phyloP scores from a whole-genome alignment of 257 asterid genomes.

The Marsdenia floribunda region DNA sequence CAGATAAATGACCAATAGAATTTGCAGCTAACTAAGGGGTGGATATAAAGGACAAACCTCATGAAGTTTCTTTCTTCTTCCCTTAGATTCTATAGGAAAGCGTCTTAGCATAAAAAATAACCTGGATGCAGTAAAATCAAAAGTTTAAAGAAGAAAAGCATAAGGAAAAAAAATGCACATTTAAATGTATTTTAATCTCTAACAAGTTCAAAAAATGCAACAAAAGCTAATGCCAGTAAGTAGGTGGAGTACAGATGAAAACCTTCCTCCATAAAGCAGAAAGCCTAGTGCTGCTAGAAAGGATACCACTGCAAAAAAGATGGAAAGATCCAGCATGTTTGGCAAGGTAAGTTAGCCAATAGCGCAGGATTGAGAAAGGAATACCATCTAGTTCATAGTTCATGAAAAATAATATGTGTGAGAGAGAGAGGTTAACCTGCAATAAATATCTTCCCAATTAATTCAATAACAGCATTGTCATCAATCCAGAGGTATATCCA shows the following conservation, averaged over 20 bases:
- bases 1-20: not conserved
- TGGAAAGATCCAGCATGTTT: constrained; percentile 25
- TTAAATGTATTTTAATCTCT: not conserved
- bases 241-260: constrained; percentile 15
- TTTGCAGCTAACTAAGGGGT: not conserved
- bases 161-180: not conserved
- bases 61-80: constrained; percentile 89
- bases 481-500: constrained; percentile 79
- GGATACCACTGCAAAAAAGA: constrained; percentile 68
- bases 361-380: constrained; percentile 5
- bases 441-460: constrained; percentile 76
- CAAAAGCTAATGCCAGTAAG: constrained; percentile 9
- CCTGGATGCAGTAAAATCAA: constrained; percentile 34
- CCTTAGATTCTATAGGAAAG: constrained; percentile 93
- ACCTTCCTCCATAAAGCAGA: constrained; percentile 96
- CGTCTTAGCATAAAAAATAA: constrained; percentile 84
- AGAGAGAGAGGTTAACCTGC: constrained; percentile 51
- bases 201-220: not conserved
- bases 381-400: constrained; percentile 8
- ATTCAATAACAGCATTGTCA: constrained; percentile 57
- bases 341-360: constrained; percentile 13
- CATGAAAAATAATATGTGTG: constrained; percentile 1
- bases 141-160: not conserved
- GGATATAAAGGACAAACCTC: constrained; percentile 50
- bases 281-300: constrained; percentile 85